Evolutionary conservation across 2,329 filamentous ascomycete species (phyloP).

Genomic region (Colletotrichum siamense): DNA sequence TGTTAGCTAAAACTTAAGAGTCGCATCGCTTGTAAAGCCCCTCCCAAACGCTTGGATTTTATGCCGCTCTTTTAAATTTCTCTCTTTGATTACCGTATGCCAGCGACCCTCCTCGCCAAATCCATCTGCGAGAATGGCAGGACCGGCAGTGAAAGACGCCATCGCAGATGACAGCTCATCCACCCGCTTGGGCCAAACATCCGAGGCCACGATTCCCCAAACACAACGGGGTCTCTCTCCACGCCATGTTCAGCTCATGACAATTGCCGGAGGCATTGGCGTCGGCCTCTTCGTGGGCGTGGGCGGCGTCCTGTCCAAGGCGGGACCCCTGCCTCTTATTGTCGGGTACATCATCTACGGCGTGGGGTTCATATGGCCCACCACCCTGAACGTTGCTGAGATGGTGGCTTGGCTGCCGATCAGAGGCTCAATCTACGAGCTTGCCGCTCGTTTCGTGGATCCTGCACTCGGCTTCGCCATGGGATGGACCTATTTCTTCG

Average conservation of each 20-base stretch:
- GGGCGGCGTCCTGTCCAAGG: constrained; percentile 44
- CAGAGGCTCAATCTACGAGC: constrained; percentile 59
- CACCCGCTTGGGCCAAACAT: neutral
- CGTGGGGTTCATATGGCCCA: constrained; percentile 47
- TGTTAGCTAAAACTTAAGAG: rapidly evolving
- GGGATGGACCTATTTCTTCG: constrained; percentile 53
- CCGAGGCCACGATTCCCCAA: neutral
- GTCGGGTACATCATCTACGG: constrained; percentile 52
- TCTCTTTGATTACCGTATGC: neutral
- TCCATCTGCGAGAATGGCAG: neutral
- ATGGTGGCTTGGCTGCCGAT: constrained; percentile 63
- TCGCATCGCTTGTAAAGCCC: neutral
- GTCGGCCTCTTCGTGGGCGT: constrained; percentile 51
- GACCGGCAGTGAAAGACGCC: neutral
- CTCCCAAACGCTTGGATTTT: rapidly evolving
- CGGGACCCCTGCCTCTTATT: constrained; percentile 48
- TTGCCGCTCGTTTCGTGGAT: constrained; percentile 60
- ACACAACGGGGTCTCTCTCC: constrained; percentile 35
- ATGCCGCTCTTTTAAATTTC: rapidly evolving
- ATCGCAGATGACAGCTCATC: neutral
- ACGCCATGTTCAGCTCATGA: constrained; percentile 55
- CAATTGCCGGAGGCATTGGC: constrained; percentile 53
- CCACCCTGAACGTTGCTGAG: constrained; percentile 56
- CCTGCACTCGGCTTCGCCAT: constrained; percentile 62
- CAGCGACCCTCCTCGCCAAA: rapidly evolving